A percentile compares a stretch with the other conserved stretches of the same genome.
These are phyloP conservation scores for Aspergillus latus DNA, from an alignment of 2,329 filamentous ascomycete genomes.

Conservation along the genomic window DNA sequence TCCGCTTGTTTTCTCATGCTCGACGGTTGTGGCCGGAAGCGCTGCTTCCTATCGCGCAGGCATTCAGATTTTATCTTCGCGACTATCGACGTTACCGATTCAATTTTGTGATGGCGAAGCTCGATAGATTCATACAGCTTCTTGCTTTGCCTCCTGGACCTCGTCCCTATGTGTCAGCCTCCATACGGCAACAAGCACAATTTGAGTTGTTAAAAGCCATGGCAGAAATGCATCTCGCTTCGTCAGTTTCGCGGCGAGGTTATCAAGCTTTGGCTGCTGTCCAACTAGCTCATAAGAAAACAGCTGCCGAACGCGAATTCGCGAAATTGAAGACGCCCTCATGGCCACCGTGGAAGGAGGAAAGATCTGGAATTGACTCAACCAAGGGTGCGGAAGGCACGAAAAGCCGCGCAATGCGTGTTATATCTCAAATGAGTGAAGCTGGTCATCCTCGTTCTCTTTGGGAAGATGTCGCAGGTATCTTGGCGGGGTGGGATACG, in stretches of 20 bases:
- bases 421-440: slow-evolving; percentile 57
- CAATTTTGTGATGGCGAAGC: slow-evolving; percentile 39
- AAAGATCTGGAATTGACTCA: slow-evolving; percentile 61
- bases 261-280: slow-evolving; percentile 57
- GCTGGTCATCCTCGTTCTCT: slow-evolving; percentile 54
- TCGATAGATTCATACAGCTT: slow-evolving; percentile 51
- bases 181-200: slow-evolving; percentile 57
- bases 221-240: slow-evolving; percentile 53
- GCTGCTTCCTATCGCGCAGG: slow-evolving; percentile 43
- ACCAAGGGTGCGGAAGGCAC: slow-evolving; percentile 57
- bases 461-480: slow-evolving; percentile 56
- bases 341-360: slow-evolving; percentile 67
- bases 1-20: slow-evolving; percentile 53
- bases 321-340: slow-evolving; percentile 59
- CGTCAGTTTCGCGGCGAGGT: slow-evolving; percentile 58
- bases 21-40: slow-evolving; percentile 50
- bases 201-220: slow-evolving; percentile 59
- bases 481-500: slow-evolving; percentile 63
- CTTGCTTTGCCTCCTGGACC: slow-evolving; percentile 50
- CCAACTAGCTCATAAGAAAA: slow-evolving; percentile 61
- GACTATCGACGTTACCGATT: slow-evolving; percentile 15
- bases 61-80: slow-evolving; percentile 39
- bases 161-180: slow-evolving; percentile 50
- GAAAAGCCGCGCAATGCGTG: slow-evolving; percentile 56
- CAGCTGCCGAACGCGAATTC: slow-evolving; percentile 56